Conservation (phyloP, 305 asterid genomes). For the Ilex paraguariensis region DNA sequence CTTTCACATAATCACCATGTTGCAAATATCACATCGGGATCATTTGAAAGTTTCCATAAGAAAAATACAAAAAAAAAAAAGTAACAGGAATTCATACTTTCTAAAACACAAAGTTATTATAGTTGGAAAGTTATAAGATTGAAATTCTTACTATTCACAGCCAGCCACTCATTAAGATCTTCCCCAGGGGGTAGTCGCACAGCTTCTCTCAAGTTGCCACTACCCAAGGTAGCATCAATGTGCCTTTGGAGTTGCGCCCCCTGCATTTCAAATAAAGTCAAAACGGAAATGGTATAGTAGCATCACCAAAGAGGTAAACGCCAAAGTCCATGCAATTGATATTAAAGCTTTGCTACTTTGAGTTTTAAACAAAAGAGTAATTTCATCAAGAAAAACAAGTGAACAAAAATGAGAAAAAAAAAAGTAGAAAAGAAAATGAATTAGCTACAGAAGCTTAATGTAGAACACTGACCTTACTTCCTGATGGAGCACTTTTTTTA, state of each 20-base stretch:
- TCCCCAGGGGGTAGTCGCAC: slow-evolving; percentile 55
- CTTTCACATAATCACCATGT: too few species aligned
- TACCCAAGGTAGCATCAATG: slow-evolving; percentile 48
- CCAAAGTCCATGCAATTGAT: too few species aligned
- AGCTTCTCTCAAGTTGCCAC: slow-evolving; percentile 67
- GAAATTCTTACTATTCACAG: slow-evolving; percentile 51
- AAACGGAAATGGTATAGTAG: background rate
- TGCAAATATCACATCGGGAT: too few species aligned
- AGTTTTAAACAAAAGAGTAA: background rate
- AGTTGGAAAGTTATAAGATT: background rate
- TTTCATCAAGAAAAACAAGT: background rate
- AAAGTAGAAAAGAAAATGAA: background rate
- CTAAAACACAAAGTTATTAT: too few species aligned
- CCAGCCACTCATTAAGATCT: slow-evolving; percentile 59
- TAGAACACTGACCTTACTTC: slow-evolving; percentile 33
- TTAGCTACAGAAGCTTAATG: background rate
- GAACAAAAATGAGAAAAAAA: background rate
- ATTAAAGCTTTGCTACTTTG: too few species aligned
- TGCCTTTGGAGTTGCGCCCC: slow-evolving; percentile 38
- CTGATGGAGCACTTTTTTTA: slow-evolving; percentile 44
- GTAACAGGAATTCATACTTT: too few species aligned
- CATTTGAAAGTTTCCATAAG: too few species aligned
- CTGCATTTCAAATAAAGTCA: slow-evolving; percentile 22
- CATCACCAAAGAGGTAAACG: too few species aligned
- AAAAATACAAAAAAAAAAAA: too few species aligned